These are phyloP conservation scores for Spathaspora girioi DNA, from an alignment of 805 yeast genomes.

Conservation along the genomic window DNA sequence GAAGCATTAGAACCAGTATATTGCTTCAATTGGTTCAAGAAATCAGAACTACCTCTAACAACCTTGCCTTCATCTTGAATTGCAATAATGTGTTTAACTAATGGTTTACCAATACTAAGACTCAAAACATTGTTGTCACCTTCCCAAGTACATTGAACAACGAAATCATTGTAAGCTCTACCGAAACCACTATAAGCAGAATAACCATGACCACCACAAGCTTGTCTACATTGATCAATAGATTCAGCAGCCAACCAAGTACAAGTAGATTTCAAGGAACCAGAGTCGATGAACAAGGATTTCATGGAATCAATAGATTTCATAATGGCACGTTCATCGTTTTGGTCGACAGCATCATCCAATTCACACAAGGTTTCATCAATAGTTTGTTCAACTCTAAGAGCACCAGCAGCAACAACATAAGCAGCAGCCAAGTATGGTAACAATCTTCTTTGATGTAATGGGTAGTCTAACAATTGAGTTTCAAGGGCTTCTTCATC, in stretches of 20 bases:
- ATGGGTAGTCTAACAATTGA: constrained; percentile 42
- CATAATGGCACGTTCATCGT: constrained; percentile 28
- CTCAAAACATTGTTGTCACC: constrained; percentile 47
- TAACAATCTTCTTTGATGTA: constrained; percentile 44
- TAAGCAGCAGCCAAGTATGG: constrained; percentile 42
- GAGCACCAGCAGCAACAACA: constrained; percentile 35
- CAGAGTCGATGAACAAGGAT: constrained; percentile 42
- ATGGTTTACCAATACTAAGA: constrained; percentile 38
- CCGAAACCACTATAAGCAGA: constrained; percentile 44
- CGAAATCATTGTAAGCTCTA: constrained; percentile 44
- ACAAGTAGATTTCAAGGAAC: constrained; percentile 41
- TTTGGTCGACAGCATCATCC: constrained; percentile 33
- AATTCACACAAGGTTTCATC: constrained; percentile 26
- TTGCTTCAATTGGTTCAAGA: constrained; percentile 10
- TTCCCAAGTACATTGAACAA: constrained; percentile 48
- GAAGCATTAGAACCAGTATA: constrained; percentile 13
- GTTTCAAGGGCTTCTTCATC: constrained; percentile 28
- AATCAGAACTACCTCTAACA: constrained; percentile 9
- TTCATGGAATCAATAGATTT: constrained; percentile 35
- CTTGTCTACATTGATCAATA: constrained; percentile 41
- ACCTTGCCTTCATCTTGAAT: constrained; percentile 38
- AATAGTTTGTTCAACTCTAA: constrained; percentile 33
- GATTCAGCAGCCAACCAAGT: constrained; percentile 43
- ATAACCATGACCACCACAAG: constrained; percentile 49
- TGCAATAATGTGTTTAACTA: constrained; percentile 45